Evolutionary conservation across 176 grass and related monocot species (phyloP).

Genomic region (Rhynchospora tenuis): DNA sequence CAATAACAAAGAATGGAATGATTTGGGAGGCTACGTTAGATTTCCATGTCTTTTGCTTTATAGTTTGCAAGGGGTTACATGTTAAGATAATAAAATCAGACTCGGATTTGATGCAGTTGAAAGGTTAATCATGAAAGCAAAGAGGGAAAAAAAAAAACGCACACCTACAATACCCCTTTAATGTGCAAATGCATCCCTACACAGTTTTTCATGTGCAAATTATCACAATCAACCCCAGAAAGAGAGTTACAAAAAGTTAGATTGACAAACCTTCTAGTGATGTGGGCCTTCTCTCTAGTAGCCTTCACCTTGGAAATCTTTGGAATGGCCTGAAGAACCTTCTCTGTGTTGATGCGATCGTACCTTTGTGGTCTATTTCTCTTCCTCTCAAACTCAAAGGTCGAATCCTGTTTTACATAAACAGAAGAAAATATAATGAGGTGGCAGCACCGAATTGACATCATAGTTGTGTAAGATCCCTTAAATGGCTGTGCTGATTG

Average conservation of each 20-base stretch:
- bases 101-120: not conserved
- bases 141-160: not conserved
- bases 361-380: slow-evolving; percentile 89
- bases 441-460: not conserved
- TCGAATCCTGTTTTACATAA: slow-evolving; percentile 51
- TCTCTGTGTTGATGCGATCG: slow-evolving; percentile 52
- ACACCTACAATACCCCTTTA: not conserved
- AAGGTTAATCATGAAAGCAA: not conserved
- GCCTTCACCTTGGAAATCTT: slow-evolving; percentile 65
- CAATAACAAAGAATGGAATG: not conserved
- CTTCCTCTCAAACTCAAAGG: slow-evolving; percentile 95
- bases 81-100: not conserved
- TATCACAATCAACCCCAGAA: not conserved
- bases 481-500: no score
- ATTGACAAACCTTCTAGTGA: slow-evolving; percentile 38
- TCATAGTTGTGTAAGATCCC: not conserved
- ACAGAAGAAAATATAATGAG: not conserved
- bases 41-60: not conserved
- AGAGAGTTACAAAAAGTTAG: not conserved
- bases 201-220: not conserved
- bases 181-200: not conserved
- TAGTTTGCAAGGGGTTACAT: not conserved
- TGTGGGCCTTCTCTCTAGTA: slow-evolving; percentile 48
- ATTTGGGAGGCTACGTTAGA: not conserved
- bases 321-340: slow-evolving; percentile 64